A percentile compares a stretch with the other conserved stretches of the same genome.
These are phyloP conservation scores for Cyclostephanos tholiformis DNA, from an alignment of 108 stramenopile species.

Conservation along the genomic window DNA sequence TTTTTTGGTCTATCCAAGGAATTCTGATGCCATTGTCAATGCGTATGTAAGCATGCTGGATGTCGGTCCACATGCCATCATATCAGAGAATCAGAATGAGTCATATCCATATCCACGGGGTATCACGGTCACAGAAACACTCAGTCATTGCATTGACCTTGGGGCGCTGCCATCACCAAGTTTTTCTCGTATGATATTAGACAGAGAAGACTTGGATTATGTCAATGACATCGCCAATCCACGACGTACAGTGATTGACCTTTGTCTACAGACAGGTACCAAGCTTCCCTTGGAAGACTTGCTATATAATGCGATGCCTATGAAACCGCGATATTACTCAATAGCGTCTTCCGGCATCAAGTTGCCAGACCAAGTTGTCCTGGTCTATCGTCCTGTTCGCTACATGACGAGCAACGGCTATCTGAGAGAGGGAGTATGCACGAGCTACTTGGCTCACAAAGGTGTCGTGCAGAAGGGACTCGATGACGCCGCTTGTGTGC, in stretches of 20 bases:
- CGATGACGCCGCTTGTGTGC: constrained; percentile 27
- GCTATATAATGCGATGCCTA: constrained; percentile 54
- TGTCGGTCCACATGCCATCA: constrained; percentile 59
- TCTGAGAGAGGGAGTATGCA: constrained; percentile 62
- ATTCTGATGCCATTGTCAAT: constrained; percentile 54
- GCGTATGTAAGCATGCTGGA: constrained; percentile 54
- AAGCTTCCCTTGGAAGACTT: constrained; percentile 65
- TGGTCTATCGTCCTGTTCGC: constrained; percentile 67
- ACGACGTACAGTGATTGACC: constrained; percentile 61
- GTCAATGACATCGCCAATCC: constrained; percentile 59
- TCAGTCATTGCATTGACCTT: constrained; percentile 62
- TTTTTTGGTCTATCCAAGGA: constrained; percentile 67
- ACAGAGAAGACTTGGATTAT: constrained; percentile 61
- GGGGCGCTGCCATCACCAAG: constrained; percentile 65
- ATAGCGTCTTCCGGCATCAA: constrained; percentile 59
- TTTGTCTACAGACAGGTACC: constrained; percentile 41
- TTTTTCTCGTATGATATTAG: constrained; percentile 54
- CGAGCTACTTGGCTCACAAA: constrained; percentile 55
- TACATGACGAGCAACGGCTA: constrained; percentile 51
- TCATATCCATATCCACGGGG: constrained; percentile 64
- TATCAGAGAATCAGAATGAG: constrained; percentile 32
- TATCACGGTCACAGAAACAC: constrained; percentile 61
- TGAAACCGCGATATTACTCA: constrained; percentile 74
- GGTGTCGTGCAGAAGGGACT: constrained; percentile 23
- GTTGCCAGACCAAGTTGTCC: constrained; percentile 43